phyloP scores from a whole-genome alignment of 805 yeast genomes.

The Candida ponderosae region DNA sequence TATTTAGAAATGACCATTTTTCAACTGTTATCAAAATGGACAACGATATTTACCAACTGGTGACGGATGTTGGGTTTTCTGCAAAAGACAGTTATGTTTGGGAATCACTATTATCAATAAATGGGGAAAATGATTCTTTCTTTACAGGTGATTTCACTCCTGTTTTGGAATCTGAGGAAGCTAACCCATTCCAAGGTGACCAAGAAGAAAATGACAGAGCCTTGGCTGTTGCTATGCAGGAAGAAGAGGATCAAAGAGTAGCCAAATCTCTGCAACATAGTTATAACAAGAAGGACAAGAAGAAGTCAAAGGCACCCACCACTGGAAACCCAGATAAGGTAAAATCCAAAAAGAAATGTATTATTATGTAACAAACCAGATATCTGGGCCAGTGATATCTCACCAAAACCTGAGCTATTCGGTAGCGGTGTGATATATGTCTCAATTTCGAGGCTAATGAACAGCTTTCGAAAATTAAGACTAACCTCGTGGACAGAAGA shows the following conservation, averaged over 20 bases:
- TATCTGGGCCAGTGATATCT: no score
- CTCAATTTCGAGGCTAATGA: no score
- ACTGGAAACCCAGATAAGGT: background rate
- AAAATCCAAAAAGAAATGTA: constrained; percentile 12
- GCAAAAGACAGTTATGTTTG: constrained; percentile 53
- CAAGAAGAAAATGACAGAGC: constrained; percentile 31
- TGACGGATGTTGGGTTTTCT: constrained; percentile 66
- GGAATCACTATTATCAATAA: constrained; percentile 65
- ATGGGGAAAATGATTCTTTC: constrained; percentile 64
- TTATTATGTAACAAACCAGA: constrained; percentile 14
- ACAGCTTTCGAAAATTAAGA: no score
- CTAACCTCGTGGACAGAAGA: no score
- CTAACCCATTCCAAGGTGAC: constrained; percentile 15
- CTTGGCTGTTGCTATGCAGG: constrained; percentile 39
- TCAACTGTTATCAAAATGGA: constrained; percentile 52
- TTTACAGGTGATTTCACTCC: constrained; percentile 61
- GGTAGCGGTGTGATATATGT: no score
- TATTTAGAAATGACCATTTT: constrained; percentile 89
- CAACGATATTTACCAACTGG: constrained; percentile 49
- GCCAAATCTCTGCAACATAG: constrained; percentile 37
- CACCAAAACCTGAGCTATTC: no score
- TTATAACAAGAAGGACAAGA: constrained; percentile 13
- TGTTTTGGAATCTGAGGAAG: constrained; percentile 11
- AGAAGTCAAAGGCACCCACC: background rate
- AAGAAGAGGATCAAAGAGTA: constrained; percentile 45